These are phyloP conservation scores for Medicago lupulina DNA, from an alignment of 306 rosid genomes.

Conservation along the genomic window DNA sequence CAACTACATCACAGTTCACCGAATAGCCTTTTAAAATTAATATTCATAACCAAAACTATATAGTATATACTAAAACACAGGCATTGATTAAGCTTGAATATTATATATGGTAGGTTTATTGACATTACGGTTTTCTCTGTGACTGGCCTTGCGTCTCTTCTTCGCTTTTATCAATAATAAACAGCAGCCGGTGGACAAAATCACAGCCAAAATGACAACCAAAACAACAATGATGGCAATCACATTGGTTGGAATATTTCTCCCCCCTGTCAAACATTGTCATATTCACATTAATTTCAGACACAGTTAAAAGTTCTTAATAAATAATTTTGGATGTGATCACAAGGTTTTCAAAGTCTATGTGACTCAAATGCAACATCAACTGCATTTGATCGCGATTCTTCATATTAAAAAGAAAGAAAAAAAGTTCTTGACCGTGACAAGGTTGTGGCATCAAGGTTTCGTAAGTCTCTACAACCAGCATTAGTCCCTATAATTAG, in stretches of 20 bases:
- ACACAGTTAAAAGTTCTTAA: neutral
- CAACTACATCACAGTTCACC: conserved; percentile 43
- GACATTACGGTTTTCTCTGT: conserved; percentile 44
- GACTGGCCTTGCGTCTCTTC: conserved; percentile 24
- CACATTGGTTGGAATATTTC: conserved; percentile 24
- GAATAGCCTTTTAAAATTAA: neutral
- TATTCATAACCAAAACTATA: neutral
- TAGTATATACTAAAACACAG: neutral
- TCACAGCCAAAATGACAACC: conserved; percentile 30
- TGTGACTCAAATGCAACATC: too few species aligned
- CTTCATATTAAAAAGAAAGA: neutral
- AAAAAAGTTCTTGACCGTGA: neutral
- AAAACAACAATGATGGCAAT: conserved; percentile 41
- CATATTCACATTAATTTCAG: conserved; percentile 17
- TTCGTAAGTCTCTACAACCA: neutral
- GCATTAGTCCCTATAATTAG: neutral
- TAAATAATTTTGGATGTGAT: neutral
- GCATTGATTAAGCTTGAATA: conserved; percentile 8
- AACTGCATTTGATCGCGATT: neutral
- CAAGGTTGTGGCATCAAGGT: neutral
- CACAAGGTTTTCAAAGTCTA: too few species aligned
- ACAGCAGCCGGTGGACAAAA: conserved; percentile 35
- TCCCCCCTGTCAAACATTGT: conserved; percentile 43
- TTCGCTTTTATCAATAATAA: conserved; percentile 35
- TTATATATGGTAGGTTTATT: conserved; percentile 4